Evolutionary conservation across 2,329 filamentous ascomycete species (phyloP).

Genomic region (Samsoniella hepiali): DNA sequence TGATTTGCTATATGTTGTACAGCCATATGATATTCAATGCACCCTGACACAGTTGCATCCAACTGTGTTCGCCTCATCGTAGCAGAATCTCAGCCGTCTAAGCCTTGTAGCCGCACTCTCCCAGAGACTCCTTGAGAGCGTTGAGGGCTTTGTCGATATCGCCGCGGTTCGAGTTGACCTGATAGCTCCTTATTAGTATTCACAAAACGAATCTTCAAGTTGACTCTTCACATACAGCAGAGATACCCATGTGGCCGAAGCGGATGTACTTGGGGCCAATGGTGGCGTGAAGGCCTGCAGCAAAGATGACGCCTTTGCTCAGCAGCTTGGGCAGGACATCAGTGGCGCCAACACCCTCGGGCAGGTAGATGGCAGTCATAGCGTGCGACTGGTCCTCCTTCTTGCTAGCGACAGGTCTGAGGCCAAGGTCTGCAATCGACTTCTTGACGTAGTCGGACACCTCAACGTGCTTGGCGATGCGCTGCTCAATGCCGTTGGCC

Average conservation of each 20-base stretch:
- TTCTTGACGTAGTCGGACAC: constrained; percentile 85
- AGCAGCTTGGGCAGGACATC: constrained; percentile 82
- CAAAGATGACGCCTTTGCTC: constrained; percentile 88
- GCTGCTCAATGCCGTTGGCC: constrained; percentile 71
- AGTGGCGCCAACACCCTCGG: constrained; percentile 74
- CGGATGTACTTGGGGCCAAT: constrained; percentile 91
- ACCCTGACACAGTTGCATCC: neutral
- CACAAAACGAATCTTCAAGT: neutral
- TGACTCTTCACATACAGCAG: constrained; percentile 56
- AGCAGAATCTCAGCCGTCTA: constrained; percentile 5
- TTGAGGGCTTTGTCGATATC: constrained; percentile 83
- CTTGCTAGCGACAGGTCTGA: constrained; percentile 81
- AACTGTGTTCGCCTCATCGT: neutral
- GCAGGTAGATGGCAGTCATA: constrained; percentile 97
- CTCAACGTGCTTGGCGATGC: constrained; percentile 77
- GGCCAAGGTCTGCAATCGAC: constrained; percentile 71
- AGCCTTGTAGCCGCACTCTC: constrained; percentile 63
- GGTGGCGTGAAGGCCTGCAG: constrained; percentile 92
- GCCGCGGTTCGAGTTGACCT: constrained; percentile 69
- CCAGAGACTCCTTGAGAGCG: constrained; percentile 70
- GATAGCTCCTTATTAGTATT: constrained; percentile 23
- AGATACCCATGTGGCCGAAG: constrained; percentile 97
- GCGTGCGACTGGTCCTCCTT: constrained; percentile 91
- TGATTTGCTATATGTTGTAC: constrained; percentile 3
- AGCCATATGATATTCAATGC: constrained; percentile 5